Evolutionary conservation across 257 asterid genomes (phyloP), one percentile per base, ranked within the genome.

Genomic region (Salvia hispanica): DNA sequence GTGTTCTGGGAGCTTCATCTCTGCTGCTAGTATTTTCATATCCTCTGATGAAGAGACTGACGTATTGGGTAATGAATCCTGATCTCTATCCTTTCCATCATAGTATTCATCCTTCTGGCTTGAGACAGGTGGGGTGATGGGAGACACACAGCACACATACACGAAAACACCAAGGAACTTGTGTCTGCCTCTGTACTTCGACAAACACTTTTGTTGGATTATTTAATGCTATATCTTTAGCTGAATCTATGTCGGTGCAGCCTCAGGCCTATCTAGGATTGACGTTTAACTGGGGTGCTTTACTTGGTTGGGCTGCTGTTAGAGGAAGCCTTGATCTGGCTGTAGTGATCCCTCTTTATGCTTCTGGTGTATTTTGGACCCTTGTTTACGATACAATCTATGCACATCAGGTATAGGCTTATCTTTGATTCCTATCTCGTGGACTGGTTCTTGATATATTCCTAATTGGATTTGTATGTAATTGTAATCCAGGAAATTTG

Each of bases 261-360:
- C 97, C 98, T 56, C 98, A 92, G 82, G 98, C 98, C 61, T 91
- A 71, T 76, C 95, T 92, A 25, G 97, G 98, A 16, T 67, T 92
- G 77, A 88, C 92, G 61, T 85, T 85, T 69, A 92, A 84, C 48
- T 88, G 92, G 95, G 96, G 97, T 66, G 90, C 90, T 63, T 78
- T 92, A 70, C 88, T 88, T 55, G 95, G 97, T 57, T 92, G 98
- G 98, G 95, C 91, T 75, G 98, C 97, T 52, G 75, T 88, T 56
- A 81, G 72, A 77, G 95, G 95, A 81, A 86, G 81, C 60, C 78
- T 92, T 65, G 84, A 92, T 77, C 92, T 84, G 55, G 60, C 91
- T 14, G 73, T 90, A 72, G 85, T 85, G 59, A 75, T 90, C 73
- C 97, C 98, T 25, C 86, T 92, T 13, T 85, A 84, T 3, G 64